Evolutionary conservation across 2,329 filamentous ascomycete genomes (phyloP).

Genomic region (Aureobasidium sp.): DNA sequence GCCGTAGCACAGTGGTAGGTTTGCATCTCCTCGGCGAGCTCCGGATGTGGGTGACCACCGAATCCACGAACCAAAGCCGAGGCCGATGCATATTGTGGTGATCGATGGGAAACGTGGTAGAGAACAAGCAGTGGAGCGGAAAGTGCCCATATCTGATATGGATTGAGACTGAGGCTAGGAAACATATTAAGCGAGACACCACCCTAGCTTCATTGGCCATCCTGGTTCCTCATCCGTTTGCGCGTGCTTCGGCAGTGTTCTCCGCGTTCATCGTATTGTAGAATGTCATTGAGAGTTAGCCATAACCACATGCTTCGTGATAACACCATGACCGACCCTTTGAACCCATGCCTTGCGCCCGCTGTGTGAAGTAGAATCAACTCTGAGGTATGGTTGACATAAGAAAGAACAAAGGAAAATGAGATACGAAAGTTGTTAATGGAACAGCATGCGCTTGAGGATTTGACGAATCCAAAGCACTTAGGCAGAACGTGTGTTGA

Average conservation of each 20-base stretch:
- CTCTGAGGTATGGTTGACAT: not conserved
- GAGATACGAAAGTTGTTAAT: not conserved
- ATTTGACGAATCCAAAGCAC: not conserved
- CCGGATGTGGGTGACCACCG: not conserved
- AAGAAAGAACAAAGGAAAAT: constrained; percentile 3
- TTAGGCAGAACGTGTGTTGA: not conserved
- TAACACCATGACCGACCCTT: not conserved
- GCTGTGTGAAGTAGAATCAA: not conserved
- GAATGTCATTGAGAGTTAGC: constrained; percentile 1
- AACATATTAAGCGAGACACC: not conserved
- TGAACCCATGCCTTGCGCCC: not conserved
- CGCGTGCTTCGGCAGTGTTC: not conserved
- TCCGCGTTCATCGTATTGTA: not conserved
- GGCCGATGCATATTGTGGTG: not conserved
- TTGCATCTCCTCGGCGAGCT: not conserved
- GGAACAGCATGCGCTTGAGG: not conserved
- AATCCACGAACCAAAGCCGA: not conserved
- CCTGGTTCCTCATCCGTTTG: not conserved
- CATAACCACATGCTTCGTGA: constrained; percentile 2
- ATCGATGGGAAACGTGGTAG: not conserved
- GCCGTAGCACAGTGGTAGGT: no score
- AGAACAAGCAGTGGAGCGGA: not conserved
- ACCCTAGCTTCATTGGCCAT: not conserved
- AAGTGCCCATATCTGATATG: not conserved
- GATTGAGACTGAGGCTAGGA: not conserved